These are phyloP conservation scores for Pichia kudriavzevii DNA, from an alignment of 1,139 yeast genomes.

Conservation along the genomic window DNA sequence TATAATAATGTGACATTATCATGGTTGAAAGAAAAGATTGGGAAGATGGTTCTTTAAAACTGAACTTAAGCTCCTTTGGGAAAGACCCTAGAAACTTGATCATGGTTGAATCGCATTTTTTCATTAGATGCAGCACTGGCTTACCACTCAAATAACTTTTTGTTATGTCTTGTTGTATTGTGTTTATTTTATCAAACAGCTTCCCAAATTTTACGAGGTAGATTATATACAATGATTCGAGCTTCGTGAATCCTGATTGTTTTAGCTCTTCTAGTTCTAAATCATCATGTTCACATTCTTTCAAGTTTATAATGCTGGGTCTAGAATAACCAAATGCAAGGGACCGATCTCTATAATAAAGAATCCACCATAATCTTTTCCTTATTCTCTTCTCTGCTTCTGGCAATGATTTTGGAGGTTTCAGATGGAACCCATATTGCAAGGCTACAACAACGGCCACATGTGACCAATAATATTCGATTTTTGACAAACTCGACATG, in stretches of 20 bases:
- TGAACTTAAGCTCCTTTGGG: constrained; percentile 59
- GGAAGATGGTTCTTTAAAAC: constrained; percentile 43
- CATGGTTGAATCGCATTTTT: constrained; percentile 64
- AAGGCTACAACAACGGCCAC: constrained; percentile 70
- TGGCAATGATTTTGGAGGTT: constrained; percentile 24
- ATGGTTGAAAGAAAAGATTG: constrained; percentile 55
- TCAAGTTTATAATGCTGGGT: constrained; percentile 61
- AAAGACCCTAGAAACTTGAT: constrained; percentile 70
- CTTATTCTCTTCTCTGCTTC: constrained; percentile 47
- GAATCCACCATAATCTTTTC: constrained; percentile 76
- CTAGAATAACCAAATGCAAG: constrained; percentile 64
- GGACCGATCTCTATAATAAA: constrained; percentile 64
- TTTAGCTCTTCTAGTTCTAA: constrained; percentile 56
- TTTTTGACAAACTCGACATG: constrained; percentile 68
- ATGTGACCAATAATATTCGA: constrained; percentile 72
- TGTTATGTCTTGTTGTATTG: constrained; percentile 55
- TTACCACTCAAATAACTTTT: constrained; percentile 6
- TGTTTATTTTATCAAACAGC: constrained; percentile 63
- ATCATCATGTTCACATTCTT: constrained; percentile 77
- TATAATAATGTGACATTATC: constrained; percentile 66
- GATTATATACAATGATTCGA: constrained; percentile 51
- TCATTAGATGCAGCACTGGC: constrained; percentile 37
- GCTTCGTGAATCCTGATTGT: constrained; percentile 39
- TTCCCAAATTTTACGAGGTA: constrained; percentile 64
- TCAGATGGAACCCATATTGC: constrained; percentile 69